Conservation (phyloP, 495 filamentous ascomycete genomes). For the Penicillium simplicissimum region DNA sequence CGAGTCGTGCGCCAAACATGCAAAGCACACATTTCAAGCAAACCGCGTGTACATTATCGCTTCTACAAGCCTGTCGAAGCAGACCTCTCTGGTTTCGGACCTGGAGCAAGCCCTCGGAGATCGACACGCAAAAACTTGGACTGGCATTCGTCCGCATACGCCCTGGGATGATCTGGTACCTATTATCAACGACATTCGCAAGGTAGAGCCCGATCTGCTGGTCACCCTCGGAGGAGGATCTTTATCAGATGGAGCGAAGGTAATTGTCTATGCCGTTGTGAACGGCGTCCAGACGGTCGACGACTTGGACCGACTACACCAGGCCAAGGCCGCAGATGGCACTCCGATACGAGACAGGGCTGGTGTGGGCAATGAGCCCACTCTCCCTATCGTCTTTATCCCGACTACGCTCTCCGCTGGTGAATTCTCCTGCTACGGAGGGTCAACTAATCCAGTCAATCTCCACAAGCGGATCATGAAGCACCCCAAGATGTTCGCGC, state of each 20-base stretch:
- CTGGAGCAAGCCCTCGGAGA: constrained; percentile 6
- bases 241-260: constrained; percentile 2
- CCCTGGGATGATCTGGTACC: constrained; percentile 4
- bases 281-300: constrained; percentile 3
- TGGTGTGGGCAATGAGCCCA: constrained; percentile 66
- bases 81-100: constrained; percentile 1
- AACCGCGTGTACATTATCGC: constrained; percentile 7
- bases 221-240: constrained; percentile 4
- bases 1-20: constrained; percentile 1
- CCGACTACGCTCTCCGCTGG: constrained; percentile 7
- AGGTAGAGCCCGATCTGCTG: constrained; percentile 5
- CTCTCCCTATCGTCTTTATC: constrained; percentile 64
- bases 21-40: constrained; percentile 4
- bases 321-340: constrained; percentile 1
- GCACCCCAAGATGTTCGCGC: constrained; percentile 6
- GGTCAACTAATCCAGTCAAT: constrained; percentile 5
- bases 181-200: constrained; percentile 4
- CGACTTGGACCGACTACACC: constrained; percentile 3
- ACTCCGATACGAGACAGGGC: background rate
- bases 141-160: constrained; percentile 4
- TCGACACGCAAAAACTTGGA: constrained; percentile 8
- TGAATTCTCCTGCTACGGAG: constrained; percentile 4
- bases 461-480: constrained; percentile 2
- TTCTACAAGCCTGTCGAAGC: constrained; percentile 3
- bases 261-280: constrained; percentile 2